Conservation (phyloP, 1,139 yeast species). For the Protomyces lactucae-debilis region DNA sequence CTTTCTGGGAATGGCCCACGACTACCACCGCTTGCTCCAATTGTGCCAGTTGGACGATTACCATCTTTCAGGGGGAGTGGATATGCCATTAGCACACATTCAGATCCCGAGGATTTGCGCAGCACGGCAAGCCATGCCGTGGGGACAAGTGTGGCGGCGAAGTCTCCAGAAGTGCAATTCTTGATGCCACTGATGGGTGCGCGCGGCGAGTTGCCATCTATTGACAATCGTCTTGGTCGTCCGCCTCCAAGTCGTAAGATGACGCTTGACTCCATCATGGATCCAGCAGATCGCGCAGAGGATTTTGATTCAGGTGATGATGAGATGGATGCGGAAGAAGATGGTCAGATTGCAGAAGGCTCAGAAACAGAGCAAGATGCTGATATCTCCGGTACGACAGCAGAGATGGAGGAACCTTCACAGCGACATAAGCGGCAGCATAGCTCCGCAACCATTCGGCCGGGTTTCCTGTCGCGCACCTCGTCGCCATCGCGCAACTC, state of each 20-base stretch:
- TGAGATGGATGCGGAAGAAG: constrained; percentile 7
- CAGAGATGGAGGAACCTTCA: neutral
- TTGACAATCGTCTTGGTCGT: neutral
- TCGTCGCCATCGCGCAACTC: neutral
- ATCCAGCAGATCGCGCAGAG: constrained; percentile 1
- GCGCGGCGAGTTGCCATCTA: neutral
- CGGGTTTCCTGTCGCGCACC: neutral
- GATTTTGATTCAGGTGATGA: constrained; percentile 21
- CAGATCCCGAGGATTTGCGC: constrained; percentile 17
- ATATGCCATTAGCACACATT: constrained; percentile 8
- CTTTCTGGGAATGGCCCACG: neutral
- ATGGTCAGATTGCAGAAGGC: neutral
- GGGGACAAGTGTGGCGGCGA: neutral
- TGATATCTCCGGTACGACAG: neutral
- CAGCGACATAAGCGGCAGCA: neutral
- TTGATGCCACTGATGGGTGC: neutral
- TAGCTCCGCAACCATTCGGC: neutral
- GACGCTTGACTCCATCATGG: constrained; percentile 8
- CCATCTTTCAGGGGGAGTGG: neutral
- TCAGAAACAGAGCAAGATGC: constrained; percentile 4
- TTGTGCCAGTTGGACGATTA: neutral
- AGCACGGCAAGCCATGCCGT: neutral
- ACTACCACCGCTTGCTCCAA: neutral
- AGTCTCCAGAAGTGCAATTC: neutral
- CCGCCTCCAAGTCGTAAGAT: neutral